phyloP scores from a whole-genome alignment of 305 asterid species.

The Solanum hybrid region DNA sequence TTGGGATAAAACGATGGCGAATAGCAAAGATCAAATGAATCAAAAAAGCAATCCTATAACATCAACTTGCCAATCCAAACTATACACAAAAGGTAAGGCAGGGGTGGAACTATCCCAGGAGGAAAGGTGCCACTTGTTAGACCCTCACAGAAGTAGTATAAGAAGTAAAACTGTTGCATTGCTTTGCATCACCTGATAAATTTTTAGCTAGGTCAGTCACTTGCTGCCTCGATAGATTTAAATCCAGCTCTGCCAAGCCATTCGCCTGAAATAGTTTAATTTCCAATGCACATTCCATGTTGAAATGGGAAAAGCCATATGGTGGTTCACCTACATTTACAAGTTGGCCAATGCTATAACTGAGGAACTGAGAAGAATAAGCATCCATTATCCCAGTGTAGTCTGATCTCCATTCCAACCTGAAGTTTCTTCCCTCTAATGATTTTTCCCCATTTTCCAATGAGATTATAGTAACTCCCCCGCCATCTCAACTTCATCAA shows the following conservation, averaged over 20 bases:
- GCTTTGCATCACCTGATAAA: slow-evolving; percentile 1
- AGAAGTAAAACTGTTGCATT: not conserved
- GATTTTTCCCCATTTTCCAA: slow-evolving; percentile 80
- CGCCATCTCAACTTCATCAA: slow-evolving; percentile 72
- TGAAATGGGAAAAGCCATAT: not conserved
- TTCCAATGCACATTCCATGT: not conserved
- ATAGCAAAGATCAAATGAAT: not conserved
- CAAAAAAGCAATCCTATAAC: not conserved
- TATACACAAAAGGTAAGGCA: not conserved
- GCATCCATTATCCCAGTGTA: slow-evolving; percentile 64
- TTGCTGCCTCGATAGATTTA: not conserved
- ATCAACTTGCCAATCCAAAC: not conserved
- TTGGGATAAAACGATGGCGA: not conserved
- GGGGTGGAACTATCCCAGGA: not conserved
- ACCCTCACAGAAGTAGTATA: not conserved
- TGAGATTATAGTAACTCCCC: slow-evolving; percentile 58
- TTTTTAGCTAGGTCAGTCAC: not conserved
- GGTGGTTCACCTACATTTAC: not conserved
- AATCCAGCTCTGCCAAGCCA: not conserved
- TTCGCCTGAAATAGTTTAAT: not conserved
- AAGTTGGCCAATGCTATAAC: not conserved
- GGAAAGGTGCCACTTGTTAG: not conserved
- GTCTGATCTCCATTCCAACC: slow-evolving; percentile 60
- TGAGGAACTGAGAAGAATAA: slow-evolving; percentile 64
- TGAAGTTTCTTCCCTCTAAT: slow-evolving; percentile 62